Evolutionary conservation across 306 rosid species (phyloP).

Genomic region (Vachellia collinsii): DNA sequence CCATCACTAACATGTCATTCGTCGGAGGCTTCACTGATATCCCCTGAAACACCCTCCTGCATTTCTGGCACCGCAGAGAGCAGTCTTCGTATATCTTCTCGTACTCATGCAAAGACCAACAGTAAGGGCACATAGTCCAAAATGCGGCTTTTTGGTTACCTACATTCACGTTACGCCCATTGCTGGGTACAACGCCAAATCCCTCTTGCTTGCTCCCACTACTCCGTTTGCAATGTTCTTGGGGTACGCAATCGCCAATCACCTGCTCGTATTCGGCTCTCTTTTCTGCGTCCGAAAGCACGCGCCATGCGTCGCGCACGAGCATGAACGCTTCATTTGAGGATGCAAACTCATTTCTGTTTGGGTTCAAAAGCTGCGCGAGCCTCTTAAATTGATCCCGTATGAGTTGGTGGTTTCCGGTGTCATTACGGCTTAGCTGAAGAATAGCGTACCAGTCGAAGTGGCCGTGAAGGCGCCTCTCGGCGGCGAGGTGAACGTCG

Average conservation of each 20-base stretch:
- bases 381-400: constrained; percentile 51
- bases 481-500: constrained; percentile 46
- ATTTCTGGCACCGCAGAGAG: constrained; percentile 58
- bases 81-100: constrained; percentile 55
- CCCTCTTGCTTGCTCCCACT: constrained; percentile 1
- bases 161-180: background rate
- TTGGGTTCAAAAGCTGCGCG: constrained; percentile 43
- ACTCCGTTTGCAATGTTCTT: background rate
- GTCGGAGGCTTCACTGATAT: constrained; percentile 54
- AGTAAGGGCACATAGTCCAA: constrained; percentile 86
- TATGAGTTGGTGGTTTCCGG: constrained; percentile 28
- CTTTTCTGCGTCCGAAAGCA: constrained; percentile 46
- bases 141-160: constrained; percentile 41
- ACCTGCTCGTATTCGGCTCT: constrained; percentile 36
- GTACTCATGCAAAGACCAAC: constrained; percentile 64
- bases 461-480: constrained; percentile 1
- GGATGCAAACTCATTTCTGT: constrained; percentile 44
- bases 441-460: constrained; percentile 58
- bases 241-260: background rate
- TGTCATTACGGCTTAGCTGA: constrained; percentile 39
- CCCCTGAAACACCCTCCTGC: constrained; percentile 67
- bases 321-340: constrained; percentile 46
- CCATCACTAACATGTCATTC: constrained; percentile 43
- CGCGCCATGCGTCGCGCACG: constrained; percentile 56
- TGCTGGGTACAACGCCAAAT: background rate